Evolutionary conservation across 1,284 basidiomycete genomes (phyloP), one percentile per base, ranked within the genome.

Genomic region (Apiotrichum brassicae): DNA sequence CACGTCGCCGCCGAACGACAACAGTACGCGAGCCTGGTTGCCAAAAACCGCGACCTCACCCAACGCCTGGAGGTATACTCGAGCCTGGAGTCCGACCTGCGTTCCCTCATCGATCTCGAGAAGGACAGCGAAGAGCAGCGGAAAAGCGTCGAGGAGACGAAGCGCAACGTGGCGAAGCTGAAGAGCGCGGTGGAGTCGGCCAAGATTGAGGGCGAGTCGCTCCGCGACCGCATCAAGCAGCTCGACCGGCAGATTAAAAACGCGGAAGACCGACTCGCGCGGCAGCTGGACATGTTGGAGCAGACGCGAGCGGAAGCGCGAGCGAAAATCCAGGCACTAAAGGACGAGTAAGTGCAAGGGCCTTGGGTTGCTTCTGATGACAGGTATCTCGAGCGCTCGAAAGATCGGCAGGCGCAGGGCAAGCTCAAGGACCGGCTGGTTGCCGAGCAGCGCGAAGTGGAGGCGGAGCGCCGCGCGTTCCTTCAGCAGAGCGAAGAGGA

Each of bases 181-280:
- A 78, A 78, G 59, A 81, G 84, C 54, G 78, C 81, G 46, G 72
- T 85, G 14, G 83, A 86, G 44, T 78, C 79, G 57, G 85, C 83
- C 70, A 77, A 78, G 46, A 84, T 85, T 16, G 85, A 87, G 66
- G 76, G 79, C 18, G 83, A 80, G 50, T 83, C 86, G 60, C 76
- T 87, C 18, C 71, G 23, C 40, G 49, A 51, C 33, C 42, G 37
- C 25, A 11, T 26, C 14, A 57, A 91, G 85, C 84, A 87, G 46
- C 79, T 86, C 18, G 76, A 81, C 56, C 82, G 83, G 54, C 87
- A 89, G 64, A 74, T 86, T 9, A 71, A 76, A 8, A 87, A 89
- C 62, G 87, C 87, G 4, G 77, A 81, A 38, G 83, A 87, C 56
- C 88, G 86, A 65, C 76, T 87, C 9, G 81, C 82, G 48, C 80